Evolutionary conservation across 2,329 filamentous ascomycete species (phyloP).

Genomic region (Ophiocordyceps camponoti-rufipedis): DNA sequence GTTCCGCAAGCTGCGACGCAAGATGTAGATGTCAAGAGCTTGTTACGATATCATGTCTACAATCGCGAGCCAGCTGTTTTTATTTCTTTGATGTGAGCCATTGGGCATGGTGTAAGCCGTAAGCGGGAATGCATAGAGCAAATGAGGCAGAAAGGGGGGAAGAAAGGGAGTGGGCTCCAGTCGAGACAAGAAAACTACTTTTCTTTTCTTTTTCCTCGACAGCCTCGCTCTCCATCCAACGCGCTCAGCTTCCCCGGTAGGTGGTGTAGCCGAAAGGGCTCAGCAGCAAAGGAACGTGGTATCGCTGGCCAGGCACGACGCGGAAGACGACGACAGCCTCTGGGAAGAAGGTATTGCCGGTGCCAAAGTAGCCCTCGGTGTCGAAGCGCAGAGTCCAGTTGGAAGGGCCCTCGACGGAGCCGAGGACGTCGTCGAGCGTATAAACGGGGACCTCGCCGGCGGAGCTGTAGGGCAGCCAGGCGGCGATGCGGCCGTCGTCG

Average conservation of each 20-base stretch:
- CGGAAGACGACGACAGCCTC: slow-evolving; percentile 36
- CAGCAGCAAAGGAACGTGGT: slow-evolving; percentile 63
- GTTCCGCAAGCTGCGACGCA: slow-evolving; percentile 3
- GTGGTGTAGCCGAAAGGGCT: slow-evolving; percentile 69
- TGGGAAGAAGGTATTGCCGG: slow-evolving; percentile 41
- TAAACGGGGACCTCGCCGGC: slow-evolving; percentile 39
- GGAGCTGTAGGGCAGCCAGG: slow-evolving; percentile 40
- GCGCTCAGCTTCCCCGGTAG: slow-evolving; percentile 53
- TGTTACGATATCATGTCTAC: slow-evolving; percentile 4
- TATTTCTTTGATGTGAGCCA: background rate
- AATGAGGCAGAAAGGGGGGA: background rate
- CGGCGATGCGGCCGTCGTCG: slow-evolving; percentile 53
- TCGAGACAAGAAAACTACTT: background rate
- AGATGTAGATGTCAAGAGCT: background rate
- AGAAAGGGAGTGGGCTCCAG: too few relatives aligned
- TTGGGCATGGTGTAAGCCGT: too few relatives aligned
- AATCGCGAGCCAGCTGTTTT: background rate
- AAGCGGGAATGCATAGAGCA: background rate
- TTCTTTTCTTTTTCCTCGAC: background rate
- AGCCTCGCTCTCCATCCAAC: too few relatives aligned
- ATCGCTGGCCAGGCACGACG: slow-evolving; percentile 43
- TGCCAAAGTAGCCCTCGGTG: slow-evolving; percentile 52
- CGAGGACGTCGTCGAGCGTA: slow-evolving; percentile 37
- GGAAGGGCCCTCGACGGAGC: slow-evolving; percentile 23
- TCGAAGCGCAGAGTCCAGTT: slow-evolving; percentile 57